phyloP scores from a whole-genome alignment of 768 basidiomycete genomes.

The Boletus sp. region DNA sequence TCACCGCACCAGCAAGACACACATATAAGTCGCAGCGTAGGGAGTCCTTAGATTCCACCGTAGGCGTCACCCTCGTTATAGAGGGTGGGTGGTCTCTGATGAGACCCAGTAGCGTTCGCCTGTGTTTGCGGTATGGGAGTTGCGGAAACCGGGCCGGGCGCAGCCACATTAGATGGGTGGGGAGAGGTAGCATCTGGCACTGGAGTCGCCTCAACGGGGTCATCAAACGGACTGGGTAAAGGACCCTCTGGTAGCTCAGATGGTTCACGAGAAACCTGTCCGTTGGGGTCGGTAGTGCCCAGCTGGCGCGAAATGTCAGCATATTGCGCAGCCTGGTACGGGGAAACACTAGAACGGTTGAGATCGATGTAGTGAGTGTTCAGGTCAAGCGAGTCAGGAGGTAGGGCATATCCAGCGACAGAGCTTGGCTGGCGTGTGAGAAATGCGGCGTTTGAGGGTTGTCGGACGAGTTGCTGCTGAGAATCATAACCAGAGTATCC shows the following conservation, averaged over 20 bases:
- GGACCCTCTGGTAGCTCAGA: conserved; percentile 19
- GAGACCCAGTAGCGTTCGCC: conserved; percentile 7
- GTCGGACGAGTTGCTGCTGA: conserved; percentile 26
- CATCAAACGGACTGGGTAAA: conserved; percentile 30
- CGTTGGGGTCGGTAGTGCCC: conserved; percentile 30
- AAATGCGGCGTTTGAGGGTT: conserved; percentile 23
- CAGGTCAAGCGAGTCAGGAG: conserved; percentile 17
- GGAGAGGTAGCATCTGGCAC: conserved; percentile 31
- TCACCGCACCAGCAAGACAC: conserved; percentile 11
- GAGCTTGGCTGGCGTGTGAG: conserved; percentile 20
- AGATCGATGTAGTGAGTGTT: conserved; percentile 59
- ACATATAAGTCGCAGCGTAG: neutral
- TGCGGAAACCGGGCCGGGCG: conserved; percentile 9
- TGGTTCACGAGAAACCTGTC: conserved; percentile 12
- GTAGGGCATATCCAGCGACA: conserved; percentile 9
- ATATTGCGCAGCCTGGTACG: conserved; percentile 74
- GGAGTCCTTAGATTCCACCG: conserved; percentile 51
- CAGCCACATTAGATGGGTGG: conserved; percentile 19
- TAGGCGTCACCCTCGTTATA: conserved; percentile 70
- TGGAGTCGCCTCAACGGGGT: conserved; percentile 7
- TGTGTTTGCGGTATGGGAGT: conserved; percentile 9
- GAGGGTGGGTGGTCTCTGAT: conserved; percentile 43
- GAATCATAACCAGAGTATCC: conserved; percentile 25
- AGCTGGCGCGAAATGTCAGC: conserved; percentile 62
- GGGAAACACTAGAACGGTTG: conserved; percentile 64